Percentiles rank a stretch among this genome's conserved stretches.
Evolutionary conservation across 495 filamentous ascomycete genomes (phyloP).

Genomic region (Penicillium waksmanii): DNA sequence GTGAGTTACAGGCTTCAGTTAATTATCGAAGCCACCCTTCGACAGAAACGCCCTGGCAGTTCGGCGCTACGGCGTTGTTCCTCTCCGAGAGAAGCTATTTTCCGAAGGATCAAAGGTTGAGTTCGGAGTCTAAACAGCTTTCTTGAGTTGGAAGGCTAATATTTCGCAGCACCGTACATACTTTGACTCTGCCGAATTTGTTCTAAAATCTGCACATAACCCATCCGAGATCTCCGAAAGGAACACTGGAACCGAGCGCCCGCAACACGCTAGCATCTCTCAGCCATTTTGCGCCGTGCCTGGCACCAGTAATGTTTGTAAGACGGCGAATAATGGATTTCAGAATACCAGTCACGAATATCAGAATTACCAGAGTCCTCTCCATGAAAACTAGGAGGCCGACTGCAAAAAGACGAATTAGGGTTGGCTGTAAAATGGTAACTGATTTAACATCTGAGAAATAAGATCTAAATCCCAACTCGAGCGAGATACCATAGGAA

Average conservation of each 20-base stretch:
- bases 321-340: background rate
- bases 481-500: background rate
- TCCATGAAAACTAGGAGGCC: background rate
- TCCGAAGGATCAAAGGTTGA: background rate
- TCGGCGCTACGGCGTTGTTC: constrained; percentile 4
- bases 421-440: background rate
- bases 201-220: background rate
- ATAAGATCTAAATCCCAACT: background rate
- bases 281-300: background rate
- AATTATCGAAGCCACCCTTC: background rate
- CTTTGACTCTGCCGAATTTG: background rate
- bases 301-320: background rate
- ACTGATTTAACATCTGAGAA: background rate
- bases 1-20: constrained; percentile 1
- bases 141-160: background rate
- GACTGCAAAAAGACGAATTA: background rate
- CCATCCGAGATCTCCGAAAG: background rate
- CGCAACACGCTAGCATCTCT: background rate
- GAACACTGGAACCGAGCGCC: background rate
- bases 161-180: background rate
- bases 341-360: background rate
- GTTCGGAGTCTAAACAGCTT: background rate
- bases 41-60: constrained; percentile 1
- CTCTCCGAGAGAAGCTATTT: constrained; percentile 4
- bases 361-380: constrained; percentile 2